Conservation (phyloP, 225 moss, liverwort and hornwort species). For the Marchantia paleacea region DNA sequence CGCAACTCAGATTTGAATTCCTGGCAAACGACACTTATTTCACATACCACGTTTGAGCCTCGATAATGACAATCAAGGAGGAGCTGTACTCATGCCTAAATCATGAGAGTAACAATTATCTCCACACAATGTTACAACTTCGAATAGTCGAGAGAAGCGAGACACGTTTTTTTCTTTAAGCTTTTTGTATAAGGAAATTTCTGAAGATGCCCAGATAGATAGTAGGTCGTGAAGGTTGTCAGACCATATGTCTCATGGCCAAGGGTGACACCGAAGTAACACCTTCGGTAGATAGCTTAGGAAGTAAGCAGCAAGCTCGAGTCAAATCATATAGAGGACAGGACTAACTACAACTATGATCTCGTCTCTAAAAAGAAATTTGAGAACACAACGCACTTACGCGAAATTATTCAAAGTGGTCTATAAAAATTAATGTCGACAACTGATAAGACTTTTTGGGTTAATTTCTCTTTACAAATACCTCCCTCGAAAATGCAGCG, state of each 20-base stretch:
- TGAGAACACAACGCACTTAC: conserved; percentile 5
- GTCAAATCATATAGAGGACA: background rate
- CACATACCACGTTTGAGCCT: too few relatives aligned
- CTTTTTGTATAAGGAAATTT: background rate
- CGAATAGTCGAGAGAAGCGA: background rate
- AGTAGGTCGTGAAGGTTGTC: background rate
- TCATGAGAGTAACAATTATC: too few relatives aligned
- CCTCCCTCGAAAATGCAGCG: conserved; percentile 20
- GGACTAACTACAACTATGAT: background rate
- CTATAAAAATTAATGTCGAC: conserved; percentile 1
- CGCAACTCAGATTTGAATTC: too few relatives aligned
- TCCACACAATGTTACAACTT: background rate
- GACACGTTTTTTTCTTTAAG: background rate
- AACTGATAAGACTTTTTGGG: conserved; percentile 1
- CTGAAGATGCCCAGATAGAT: background rate
- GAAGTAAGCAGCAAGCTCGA: conserved; percentile 1
- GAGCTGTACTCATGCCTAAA: too few relatives aligned
- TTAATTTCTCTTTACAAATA: conserved; percentile 27
- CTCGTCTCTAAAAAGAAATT: background rate
- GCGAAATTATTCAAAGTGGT: background rate
- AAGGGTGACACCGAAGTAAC: background rate
- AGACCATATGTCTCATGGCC: background rate
- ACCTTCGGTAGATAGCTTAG: background rate
- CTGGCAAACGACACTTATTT: too few relatives aligned
- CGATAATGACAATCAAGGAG: too few relatives aligned